Evolutionary conservation across 2,329 filamentous ascomycete genomes (phyloP).

Genomic region (Fusarium azukiicola): DNA sequence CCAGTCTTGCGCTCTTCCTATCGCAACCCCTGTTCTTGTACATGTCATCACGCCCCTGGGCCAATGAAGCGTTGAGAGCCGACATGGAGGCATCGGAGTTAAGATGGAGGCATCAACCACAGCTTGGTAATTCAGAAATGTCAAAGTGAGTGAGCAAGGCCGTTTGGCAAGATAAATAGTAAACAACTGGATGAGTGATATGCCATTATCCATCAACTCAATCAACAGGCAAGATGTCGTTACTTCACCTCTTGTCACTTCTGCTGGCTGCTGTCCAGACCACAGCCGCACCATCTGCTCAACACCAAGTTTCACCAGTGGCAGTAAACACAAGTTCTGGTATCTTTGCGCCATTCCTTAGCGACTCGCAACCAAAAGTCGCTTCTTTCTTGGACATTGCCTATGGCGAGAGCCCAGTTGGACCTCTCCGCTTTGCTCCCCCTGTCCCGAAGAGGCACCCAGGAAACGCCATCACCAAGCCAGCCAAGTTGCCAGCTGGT

Average conservation of each 20-base stretch:
- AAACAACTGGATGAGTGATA: neutral
- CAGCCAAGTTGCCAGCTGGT: constrained; percentile 29
- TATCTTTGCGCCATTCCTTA: constrained; percentile 33
- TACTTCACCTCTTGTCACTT: neutral
- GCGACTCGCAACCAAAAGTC: constrained; percentile 14
- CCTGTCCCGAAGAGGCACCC: constrained; percentile 14
- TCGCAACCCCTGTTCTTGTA: neutral
- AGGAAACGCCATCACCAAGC: neutral
- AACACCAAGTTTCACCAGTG: neutral
- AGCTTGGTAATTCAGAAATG: neutral
- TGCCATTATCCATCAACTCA: too few species aligned
- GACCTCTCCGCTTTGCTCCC: constrained; percentile 36
- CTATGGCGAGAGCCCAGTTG: constrained; percentile 37
- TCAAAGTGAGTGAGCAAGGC: neutral
- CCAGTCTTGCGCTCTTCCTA: neutral
- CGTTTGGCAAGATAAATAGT: neutral
- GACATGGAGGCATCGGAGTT: constrained; percentile 37
- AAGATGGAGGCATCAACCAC: constrained; percentile 4
- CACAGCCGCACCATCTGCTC: rapidly evolving
- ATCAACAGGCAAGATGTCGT: constrained; percentile 19
- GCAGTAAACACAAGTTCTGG: constrained; percentile 45
- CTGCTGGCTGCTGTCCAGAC: neutral
- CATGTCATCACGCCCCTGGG: neutral
- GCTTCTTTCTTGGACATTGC: constrained; percentile 47
- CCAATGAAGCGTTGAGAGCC: neutral